Evolutionary conservation across 139 green algal genomes (phyloP).

Genomic region (Chlorella sp.): DNA sequence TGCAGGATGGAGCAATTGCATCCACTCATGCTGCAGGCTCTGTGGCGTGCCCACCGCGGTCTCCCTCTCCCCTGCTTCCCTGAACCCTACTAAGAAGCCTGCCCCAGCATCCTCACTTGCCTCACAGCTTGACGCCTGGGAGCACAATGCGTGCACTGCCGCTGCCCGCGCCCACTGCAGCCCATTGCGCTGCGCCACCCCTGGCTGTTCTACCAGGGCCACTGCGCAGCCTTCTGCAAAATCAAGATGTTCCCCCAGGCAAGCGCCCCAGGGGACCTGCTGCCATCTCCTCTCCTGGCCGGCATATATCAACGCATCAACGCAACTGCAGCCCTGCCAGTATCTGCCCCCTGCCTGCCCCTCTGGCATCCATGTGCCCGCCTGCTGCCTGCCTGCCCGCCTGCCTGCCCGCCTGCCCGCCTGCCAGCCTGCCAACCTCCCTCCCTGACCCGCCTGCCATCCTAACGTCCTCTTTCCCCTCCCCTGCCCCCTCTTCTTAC

Average conservation of each 20-base stretch:
- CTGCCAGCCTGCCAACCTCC: neutral
- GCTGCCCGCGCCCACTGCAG: neutral
- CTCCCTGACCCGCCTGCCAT: neutral
- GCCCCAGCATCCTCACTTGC: neutral
- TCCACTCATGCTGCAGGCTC: no score
- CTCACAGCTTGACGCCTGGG: neutral
- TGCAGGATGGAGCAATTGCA: no score
- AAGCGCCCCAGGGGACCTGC: neutral
- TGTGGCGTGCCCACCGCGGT: no score
- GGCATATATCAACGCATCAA: neutral
- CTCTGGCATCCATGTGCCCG: neutral
- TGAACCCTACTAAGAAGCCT: neutral
- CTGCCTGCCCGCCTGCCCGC: neutral
- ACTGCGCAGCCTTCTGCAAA: conserved; percentile 51
- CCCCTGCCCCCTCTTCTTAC: neutral
- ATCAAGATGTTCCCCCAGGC: conserved; percentile 42
- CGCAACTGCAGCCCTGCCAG: neutral
- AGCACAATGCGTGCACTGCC: neutral
- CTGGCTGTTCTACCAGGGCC: conserved; percentile 63
- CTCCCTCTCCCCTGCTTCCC: neutral
- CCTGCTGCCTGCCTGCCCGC: neutral
- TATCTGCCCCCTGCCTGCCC: neutral
- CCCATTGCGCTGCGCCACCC: conserved; percentile 68
- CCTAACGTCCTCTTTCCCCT: neutral
- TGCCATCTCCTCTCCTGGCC: neutral